Base-by-base conservation (phyloP, 768 basidiomycete species). In the Grammothele lineata region DNA sequence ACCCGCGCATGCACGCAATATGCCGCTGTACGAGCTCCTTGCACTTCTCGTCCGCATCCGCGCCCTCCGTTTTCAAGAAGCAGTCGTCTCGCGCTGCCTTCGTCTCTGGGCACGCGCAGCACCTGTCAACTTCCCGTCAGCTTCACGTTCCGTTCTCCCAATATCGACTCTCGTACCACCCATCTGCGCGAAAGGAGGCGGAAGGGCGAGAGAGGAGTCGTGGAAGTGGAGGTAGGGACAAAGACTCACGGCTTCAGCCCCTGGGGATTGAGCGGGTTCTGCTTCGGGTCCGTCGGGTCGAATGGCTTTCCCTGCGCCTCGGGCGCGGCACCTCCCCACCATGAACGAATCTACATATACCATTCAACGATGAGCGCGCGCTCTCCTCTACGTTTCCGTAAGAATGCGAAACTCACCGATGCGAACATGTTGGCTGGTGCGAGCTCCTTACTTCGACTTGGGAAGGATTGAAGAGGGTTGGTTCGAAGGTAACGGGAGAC, bases 101-200 rank as follows among this genome's bases (percentile, higher is more conserved):
- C 2, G 93, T 95, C 57, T 92, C 77, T 2, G 92, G 93, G 62
- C 95, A 98, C 35, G 94, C 95, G 61, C 95, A 97, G 58, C 95
- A 98, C 58, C 95, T 98, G 52, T n/a, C n/a, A n/a, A n/a, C n/a
- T n/a, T n/a, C n/a, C n/a, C n/a, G n/a, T n/a, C n/a, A n/a, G 22
- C 14, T 38, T 10, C 36, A 6, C 33, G 32, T 22, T 6, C 12
- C 41, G 8, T 26, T 17, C 34, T 10, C 12, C 30, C 12, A 17
- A n/a, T n/a, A n/a, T n/a, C n/a, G n/a, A n/a, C n/a, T n/a, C 26
- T n/a, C 9, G 1, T 23, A 1, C 4, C 15, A 40, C 18, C 24
- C 22, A 27, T 38, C 23, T 22, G 35, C 23, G 19, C 25, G n/a
- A 22, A 34, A n/a, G n/a, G n/a, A n/a, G n/a, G n/a, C n/a, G n/a